Conservation (phyloP, 2,329 filamentous ascomycete genomes). For the Elsinoe arachidis region DNA sequence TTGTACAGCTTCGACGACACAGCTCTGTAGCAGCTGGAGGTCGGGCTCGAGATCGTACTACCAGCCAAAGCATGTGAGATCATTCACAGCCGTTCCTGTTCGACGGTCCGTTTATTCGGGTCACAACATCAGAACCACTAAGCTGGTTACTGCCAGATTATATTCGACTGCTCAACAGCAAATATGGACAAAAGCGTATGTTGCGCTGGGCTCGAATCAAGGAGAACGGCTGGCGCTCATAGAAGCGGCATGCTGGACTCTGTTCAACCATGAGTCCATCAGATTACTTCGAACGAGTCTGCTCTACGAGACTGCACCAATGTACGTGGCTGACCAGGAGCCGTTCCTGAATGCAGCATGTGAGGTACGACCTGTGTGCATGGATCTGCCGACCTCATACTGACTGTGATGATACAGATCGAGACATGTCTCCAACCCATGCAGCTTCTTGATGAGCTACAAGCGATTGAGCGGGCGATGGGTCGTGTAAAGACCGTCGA, state of each 20-base stretch:
- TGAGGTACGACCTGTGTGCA: slow-evolving; percentile 53
- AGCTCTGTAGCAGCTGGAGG: too few species aligned
- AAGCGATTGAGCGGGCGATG: slow-evolving; percentile 71
- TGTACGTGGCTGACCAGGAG: slow-evolving; percentile 89
- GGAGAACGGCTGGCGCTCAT: slow-evolving; percentile 80
- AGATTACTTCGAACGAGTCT: slow-evolving; percentile 71
- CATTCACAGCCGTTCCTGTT: too few species aligned
- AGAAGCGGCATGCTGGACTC: slow-evolving; percentile 69
- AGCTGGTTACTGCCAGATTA: too few species aligned
- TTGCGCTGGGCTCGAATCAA: slow-evolving; percentile 88
- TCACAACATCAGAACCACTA: too few species aligned
- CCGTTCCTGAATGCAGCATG: slow-evolving; percentile 87
- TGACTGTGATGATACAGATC: slow-evolving; percentile 46
- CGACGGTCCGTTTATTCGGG: too few species aligned
- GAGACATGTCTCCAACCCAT: slow-evolving; percentile 70
- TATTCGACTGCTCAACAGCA: not conserved
- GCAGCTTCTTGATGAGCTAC: slow-evolving; percentile 68
- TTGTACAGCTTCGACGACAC: too few species aligned
- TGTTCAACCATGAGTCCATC: slow-evolving; percentile 61
- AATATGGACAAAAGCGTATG: slow-evolving; percentile 47
- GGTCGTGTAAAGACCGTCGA: slow-evolving; percentile 78
- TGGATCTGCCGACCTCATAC: not conserved
- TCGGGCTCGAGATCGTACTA: too few species aligned
- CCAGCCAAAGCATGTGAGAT: too few species aligned
- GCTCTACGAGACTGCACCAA: slow-evolving; percentile 89